Conservation (phyloP, 2,329 filamentous ascomycete species). For the Nemania serpens region DNA sequence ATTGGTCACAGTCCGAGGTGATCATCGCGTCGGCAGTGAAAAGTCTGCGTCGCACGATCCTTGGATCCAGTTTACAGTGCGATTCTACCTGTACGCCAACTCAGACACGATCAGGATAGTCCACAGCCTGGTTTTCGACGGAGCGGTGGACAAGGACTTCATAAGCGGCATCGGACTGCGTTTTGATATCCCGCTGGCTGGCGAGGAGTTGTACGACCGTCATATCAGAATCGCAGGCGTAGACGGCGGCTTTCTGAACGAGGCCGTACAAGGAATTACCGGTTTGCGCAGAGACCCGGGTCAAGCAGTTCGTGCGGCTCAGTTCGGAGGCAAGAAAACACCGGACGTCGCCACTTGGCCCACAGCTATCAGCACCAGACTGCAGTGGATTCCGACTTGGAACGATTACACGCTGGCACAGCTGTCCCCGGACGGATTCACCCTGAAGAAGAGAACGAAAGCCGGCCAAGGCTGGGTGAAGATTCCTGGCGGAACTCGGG, state of each 20-base stretch:
- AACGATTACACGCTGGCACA: constrained; percentile 62
- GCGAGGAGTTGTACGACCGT: constrained; percentile 60
- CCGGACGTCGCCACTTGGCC: constrained; percentile 54
- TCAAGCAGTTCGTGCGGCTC: constrained; percentile 51
- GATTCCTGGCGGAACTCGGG: constrained; percentile 59
- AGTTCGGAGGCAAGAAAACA: constrained; percentile 53
- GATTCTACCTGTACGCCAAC: constrained; percentile 63
- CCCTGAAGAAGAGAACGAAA: constrained; percentile 63
- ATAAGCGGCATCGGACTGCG: constrained; percentile 59
- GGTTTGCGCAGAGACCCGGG: constrained; percentile 62
- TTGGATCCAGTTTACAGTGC: constrained; percentile 59
- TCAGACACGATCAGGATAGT: constrained; percentile 60
- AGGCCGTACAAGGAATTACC: constrained; percentile 64
- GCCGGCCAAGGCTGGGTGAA: constrained; percentile 61
- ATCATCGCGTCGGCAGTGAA: constrained; percentile 41
- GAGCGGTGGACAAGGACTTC: constrained; percentile 54
- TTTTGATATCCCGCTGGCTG: constrained; percentile 59
- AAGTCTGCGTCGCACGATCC: constrained; percentile 43
- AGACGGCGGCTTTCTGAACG: constrained; percentile 59
- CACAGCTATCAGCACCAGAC: constrained; percentile 48
- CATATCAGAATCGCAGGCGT: constrained; percentile 62
- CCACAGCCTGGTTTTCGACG: constrained; percentile 62
- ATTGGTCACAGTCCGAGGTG: constrained; percentile 52
- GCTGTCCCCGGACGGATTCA: constrained; percentile 64
- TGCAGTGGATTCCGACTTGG: constrained; percentile 64